Evolutionary conservation across 73 alveolate species (phyloP), one percentile per base, ranked within the genome.

Genomic region (Diophrys sp.): DNA sequence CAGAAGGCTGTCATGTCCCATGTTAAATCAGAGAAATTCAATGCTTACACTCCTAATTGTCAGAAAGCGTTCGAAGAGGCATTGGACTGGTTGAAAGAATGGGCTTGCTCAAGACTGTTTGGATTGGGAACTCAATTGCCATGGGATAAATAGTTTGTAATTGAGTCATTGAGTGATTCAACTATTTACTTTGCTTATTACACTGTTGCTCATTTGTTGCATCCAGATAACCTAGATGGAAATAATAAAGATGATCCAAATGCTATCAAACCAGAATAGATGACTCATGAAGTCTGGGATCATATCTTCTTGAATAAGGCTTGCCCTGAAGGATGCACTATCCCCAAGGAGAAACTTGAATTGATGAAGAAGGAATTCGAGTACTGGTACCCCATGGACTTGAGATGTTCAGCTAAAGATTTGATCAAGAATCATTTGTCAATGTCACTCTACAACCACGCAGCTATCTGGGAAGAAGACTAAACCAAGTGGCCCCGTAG

Each of bases 151-250:
- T 81, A 96, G 84, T 96, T 82, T 88, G 91, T 98, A 81, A 97
- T 98, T 70, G 99, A 98, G 80, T 93, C 99, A 30, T 96, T 98
- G 44, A 91, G 98, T 62, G 99, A 98, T 87, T 96, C 99, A 28
- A 98, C 99, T 23, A 96, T 98, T 54, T 98, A 98, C 87, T 91
- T 98, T 97, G 99, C 99, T 57, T 98, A 90, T 89, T 98, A 98
- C 94, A 97, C 99, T 29, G 94, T 98, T 67, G 97, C 98, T 14
- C 99, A 98, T 83, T 90, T 84, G 73, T 84, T 98, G 62, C 97
- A 98, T 87, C 98, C 95, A 54, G 98, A 96, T 62, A 91, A 28
- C 53, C 30, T 94, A 0, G 91, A 86, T 78, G 99, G 98, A 26
- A 77, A 88, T 25, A 70, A 55, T 23, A 89, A 87, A 0, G 97